Conservation (phyloP, 2,329 filamentous ascomycete species). For the Cordyceps javanica region DNA sequence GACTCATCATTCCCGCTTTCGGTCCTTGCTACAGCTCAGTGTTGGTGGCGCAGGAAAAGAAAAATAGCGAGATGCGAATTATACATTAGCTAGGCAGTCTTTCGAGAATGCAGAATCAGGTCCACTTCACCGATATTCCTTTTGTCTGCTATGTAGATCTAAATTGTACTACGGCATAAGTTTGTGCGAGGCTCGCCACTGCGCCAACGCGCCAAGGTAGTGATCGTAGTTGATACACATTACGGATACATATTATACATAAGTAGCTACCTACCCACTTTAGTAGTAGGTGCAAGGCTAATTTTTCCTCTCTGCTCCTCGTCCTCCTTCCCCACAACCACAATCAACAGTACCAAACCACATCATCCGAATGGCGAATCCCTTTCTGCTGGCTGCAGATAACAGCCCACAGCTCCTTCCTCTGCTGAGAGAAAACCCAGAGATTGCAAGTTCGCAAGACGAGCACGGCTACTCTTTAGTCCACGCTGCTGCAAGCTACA, state of each 20-base stretch:
- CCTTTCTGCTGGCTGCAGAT: constrained; percentile 75
- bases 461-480: constrained; percentile 90
- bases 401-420: constrained; percentile 67
- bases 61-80: not conserved
- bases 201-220: too few species aligned
- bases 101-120: too few species aligned
- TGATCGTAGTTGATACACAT: too few species aligned
- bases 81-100: not conserved
- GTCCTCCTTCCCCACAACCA: not conserved
- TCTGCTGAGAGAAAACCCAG: constrained; percentile 66
- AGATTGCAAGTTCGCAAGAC: constrained; percentile 76
- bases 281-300: not conserved
- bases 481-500: constrained; percentile 90
- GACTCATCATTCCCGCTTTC: not conserved
- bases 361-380: constrained; percentile 60
- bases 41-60: not conserved
- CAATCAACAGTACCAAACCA: not conserved
- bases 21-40: not conserved
- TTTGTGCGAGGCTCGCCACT: too few species aligned
- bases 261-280: constrained; percentile 3
- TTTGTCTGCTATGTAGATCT: too few species aligned
- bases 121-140: too few species aligned
- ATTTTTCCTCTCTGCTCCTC: constrained; percentile 4
- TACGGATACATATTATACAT: too few species aligned
- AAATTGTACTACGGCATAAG: too few species aligned